These are phyloP conservation scores for Leccinellum luteum DNA, from an alignment of 768 basidiomycete genomes.

Conservation along the genomic window DNA sequence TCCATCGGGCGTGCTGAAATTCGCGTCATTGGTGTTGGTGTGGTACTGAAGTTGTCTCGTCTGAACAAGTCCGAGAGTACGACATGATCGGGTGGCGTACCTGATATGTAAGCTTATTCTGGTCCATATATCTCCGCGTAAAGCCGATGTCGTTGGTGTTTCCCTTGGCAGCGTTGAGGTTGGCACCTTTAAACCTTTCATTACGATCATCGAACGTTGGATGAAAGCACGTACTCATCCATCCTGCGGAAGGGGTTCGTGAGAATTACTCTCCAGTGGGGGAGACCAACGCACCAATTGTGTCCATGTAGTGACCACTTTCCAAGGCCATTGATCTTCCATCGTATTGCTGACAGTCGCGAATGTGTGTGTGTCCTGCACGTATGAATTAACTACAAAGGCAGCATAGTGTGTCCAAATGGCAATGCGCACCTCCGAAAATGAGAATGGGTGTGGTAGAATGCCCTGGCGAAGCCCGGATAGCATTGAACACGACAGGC, in stretches of 20 bases:
- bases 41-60: conserved; percentile 52
- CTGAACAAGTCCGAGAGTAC: neutral
- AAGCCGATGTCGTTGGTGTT: conserved; percentile 54
- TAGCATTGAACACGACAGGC: conserved; percentile 68
- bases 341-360: conserved; percentile 28
- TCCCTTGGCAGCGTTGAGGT: conserved; percentile 40
- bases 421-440: conserved; percentile 56
- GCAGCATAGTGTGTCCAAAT: neutral
- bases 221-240: conserved; percentile 51
- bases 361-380: conserved; percentile 49
- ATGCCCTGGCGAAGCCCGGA: conserved; percentile 60
- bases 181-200: conserved; percentile 37
- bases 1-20: conserved; percentile 67
- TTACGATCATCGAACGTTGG: neutral
- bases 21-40: conserved; percentile 45
- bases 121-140: conserved; percentile 72
- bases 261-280: too few relatives aligned
- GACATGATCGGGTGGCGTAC: conserved; percentile 31
- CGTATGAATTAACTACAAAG: neutral
- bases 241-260: conserved; percentile 33
- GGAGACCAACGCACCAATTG: conserved; percentile 54
- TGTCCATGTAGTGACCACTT: conserved; percentile 91
- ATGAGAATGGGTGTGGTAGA: conserved; percentile 75
- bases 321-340: conserved; percentile 47
- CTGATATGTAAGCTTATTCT: conserved; percentile 75